Evolutionary conservation across 2,329 filamentous ascomycete genomes (phyloP).

Genomic region (Diplocarpon rosae): DNA sequence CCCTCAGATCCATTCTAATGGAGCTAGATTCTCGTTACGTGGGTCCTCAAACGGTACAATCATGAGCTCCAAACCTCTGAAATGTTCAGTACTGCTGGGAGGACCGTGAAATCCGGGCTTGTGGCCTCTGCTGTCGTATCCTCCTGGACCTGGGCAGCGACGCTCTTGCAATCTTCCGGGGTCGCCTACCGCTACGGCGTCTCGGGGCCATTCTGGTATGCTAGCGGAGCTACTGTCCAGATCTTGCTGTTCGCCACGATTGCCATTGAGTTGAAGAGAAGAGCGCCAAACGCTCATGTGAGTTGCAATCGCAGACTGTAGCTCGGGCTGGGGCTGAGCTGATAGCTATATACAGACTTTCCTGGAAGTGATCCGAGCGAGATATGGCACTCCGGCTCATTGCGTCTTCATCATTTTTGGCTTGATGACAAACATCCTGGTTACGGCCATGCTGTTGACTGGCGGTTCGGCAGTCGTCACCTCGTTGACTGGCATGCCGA

Average conservation of each 20-base stretch:
- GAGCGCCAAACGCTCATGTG: conserved; percentile 72
- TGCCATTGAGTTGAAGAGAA: conserved; percentile 79
- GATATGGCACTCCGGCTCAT: conserved; percentile 66
- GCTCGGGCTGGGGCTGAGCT: background rate
- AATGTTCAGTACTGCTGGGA: conserved; percentile 82
- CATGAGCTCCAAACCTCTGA: conserved; percentile 81
- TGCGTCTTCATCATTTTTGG: conserved; percentile 74
- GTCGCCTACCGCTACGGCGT: conserved; percentile 72
- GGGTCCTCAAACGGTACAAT: conserved; percentile 41
- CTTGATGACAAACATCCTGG: conserved; percentile 74
- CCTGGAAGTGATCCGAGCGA: conserved; percentile 70
- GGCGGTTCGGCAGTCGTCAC: conserved; percentile 68
- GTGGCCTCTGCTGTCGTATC: conserved; percentile 85
- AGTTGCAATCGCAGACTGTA: conserved; percentile 7
- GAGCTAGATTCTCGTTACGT: conserved; percentile 26
- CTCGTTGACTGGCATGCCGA: conserved; percentile 62
- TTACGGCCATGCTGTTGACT: conserved; percentile 80
- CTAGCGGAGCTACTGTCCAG: conserved; percentile 67
- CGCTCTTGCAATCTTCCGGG: conserved; percentile 66
- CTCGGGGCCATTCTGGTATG: conserved; percentile 56
- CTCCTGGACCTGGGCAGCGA: conserved; percentile 89
- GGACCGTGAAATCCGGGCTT: conserved; percentile 80
- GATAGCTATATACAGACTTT: conserved; percentile 41
- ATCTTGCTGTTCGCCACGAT: conserved; percentile 84
- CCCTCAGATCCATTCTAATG: conserved; percentile 3